Conservation (phyloP, 1,284 basidiomycete genomes). For the Sparassis latifolia region DNA sequence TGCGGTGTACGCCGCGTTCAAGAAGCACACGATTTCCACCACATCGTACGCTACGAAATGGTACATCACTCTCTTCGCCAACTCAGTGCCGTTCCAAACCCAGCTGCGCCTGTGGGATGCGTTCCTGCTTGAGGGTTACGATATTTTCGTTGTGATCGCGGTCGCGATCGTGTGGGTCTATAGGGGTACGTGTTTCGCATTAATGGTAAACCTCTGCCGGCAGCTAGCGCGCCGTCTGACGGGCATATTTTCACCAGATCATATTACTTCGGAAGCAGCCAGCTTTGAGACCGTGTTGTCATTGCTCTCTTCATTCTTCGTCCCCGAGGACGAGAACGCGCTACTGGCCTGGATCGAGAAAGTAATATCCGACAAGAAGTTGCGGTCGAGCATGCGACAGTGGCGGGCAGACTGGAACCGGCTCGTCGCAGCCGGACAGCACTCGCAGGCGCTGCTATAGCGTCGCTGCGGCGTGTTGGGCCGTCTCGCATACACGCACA, state of each 20-base stretch:
- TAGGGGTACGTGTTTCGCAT: constrained; percentile 43
- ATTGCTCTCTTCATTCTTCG: constrained; percentile 85
- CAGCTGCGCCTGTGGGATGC: constrained; percentile 95
- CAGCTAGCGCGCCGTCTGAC: background rate
- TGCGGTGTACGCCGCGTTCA: constrained; percentile 78
- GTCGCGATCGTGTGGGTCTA: constrained; percentile 89
- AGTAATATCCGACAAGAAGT: constrained; percentile 62
- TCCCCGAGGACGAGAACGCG: constrained; percentile 81
- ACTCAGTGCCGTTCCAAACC: constrained; percentile 93
- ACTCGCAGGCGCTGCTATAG: constrained; percentile 60
- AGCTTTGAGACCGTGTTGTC: constrained; percentile 90
- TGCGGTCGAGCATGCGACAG: constrained; percentile 58
- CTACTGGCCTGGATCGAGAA: constrained; percentile 78
- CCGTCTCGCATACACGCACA: background rate
- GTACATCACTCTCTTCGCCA: constrained; percentile 97
- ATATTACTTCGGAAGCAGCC: constrained; percentile 69
- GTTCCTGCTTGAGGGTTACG: constrained; percentile 85
- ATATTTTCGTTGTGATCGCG: constrained; percentile 81
- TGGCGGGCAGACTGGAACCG: constrained; percentile 73
- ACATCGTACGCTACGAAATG: constrained; percentile 97
- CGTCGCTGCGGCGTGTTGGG: background rate
- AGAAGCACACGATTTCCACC: constrained; percentile 84
- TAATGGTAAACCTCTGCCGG: background rate
- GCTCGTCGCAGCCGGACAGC: constrained; percentile 61
- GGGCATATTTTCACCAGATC: constrained; percentile 39